Base-by-base conservation (phyloP, 306 rosid species). In the Betula pendula region DNA sequence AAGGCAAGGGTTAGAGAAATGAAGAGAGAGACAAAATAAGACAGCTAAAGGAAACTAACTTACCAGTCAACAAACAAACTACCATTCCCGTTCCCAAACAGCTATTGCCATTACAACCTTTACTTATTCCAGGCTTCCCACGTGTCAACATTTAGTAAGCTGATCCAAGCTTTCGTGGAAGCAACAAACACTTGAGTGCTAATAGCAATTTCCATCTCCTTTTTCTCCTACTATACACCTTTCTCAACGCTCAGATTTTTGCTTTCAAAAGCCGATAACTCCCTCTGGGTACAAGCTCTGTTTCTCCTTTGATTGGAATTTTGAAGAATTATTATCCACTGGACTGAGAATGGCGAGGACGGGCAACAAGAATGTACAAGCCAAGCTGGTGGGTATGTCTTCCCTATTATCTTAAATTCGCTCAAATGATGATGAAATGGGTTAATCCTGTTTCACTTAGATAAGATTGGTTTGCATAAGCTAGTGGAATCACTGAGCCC, bases 381-480 rank as follows among this genome's bases (percentile, higher is more conserved):
- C 97, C 88, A 92, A 92, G 88, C 86, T 92, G 97, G 97, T 92
- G 82, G 96, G 97, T 92, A 92, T 85, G 97, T 87, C 89, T 80
- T 82, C 80, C 92, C 71, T 83, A 56, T 33, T 73, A 8, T 72
- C 72, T 44, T 71, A 70, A 16, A 25, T 55, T 68, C 29, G 69
- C 13, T 20, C 31, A 12, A 27, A 22, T 1, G 7, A 22, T 1
- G 7, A 65, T 19, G 44, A 38, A 38, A 50, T 22, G 17, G 40
- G 51, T 22, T n/a, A 29, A 20, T 31, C 33, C 17, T 19, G 14
- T 47, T 33, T 59, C 42, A 19, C 45, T 45, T 2, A 2, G 48
- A 8, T 19, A 17, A 65, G 48, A 38, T 65, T 65, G 63, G n/a
- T 24, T 56, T 56, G 33, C 16, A 22, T 10, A 24, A 24, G 31